Evolutionary conservation across 1,284 basidiomycete genomes (phyloP).

Genomic region (Cerioporus squamosus): DNA sequence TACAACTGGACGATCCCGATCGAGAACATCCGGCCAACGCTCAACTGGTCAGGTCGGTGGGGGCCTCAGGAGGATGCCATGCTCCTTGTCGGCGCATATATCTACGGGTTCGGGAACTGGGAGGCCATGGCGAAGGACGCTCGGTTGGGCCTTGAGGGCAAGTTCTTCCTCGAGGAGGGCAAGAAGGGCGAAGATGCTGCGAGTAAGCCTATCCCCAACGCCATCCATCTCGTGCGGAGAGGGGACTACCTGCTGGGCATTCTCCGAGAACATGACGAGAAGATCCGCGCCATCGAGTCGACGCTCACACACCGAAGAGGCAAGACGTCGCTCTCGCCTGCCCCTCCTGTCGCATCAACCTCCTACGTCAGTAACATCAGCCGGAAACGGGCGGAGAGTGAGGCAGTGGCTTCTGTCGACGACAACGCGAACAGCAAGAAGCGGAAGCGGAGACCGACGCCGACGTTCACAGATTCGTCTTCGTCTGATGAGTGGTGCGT

Average conservation of each 20-base stretch:
- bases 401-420: conserved; percentile 79
- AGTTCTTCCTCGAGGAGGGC: conserved; percentile 97
- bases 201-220: conserved; percentile 88
- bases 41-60: conserved; percentile 98
- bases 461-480: conserved; percentile 90
- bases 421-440: conserved; percentile 69
- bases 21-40: conserved; percentile 91
- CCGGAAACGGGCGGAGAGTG: conserved; percentile 77
- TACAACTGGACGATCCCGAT: conserved; percentile 88
- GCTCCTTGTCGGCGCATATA: conserved; percentile 91
- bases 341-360: conserved; percentile 72
- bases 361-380: conserved; percentile 60
- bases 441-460: conserved; percentile 86
- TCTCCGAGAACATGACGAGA: conserved; percentile 92
- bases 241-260: conserved; percentile 94
- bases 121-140: conserved; percentile 92
- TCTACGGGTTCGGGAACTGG: conserved; percentile 98
- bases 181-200: conserved; percentile 87
- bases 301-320: conserved; percentile 68
- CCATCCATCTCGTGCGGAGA: conserved; percentile 95
- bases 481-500: conserved; percentile 87
- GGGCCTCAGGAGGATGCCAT: conserved; percentile 92
- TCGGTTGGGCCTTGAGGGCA: conserved; percentile 83
- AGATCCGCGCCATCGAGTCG: conserved; percentile 82
- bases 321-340: conserved; percentile 72